Evolutionary conservation across 2,329 filamentous ascomycete genomes (phyloP).

Genomic region (Bipolaris zeicola): DNA sequence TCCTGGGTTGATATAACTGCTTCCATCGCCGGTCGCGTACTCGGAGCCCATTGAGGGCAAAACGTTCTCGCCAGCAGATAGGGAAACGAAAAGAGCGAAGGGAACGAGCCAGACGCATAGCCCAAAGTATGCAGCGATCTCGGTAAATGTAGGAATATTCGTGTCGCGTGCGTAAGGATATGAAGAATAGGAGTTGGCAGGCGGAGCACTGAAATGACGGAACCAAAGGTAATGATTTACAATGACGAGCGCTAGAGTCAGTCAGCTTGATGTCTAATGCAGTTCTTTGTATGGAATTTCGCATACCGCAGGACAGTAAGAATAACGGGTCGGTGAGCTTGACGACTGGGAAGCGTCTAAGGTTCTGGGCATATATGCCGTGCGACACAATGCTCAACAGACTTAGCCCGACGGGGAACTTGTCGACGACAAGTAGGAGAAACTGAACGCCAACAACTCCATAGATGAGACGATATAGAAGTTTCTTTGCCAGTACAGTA

Average conservation of each 20-base stretch:
- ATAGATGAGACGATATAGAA: conserved; percentile 88
- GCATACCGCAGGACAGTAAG: conserved; percentile 76
- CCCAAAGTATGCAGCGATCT: conserved; percentile 95
- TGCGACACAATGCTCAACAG: conserved; percentile 80
- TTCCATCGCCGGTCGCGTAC: conserved; percentile 65
- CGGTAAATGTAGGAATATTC: conserved; percentile 79
- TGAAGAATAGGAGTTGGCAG: conserved; percentile 60
- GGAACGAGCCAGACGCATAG: conserved; percentile 96
- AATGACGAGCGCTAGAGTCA: conserved; percentile 71
- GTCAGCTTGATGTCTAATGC: conserved; percentile 7
- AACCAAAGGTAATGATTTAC: conserved; percentile 97
- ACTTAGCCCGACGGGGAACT: conserved; percentile 79
- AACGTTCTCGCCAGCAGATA: conserved; percentile 94
- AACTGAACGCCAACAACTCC: conserved; percentile 74
- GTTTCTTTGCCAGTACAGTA: conserved; percentile 85
- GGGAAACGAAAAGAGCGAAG: conserved; percentile 90
- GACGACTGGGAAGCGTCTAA: conserved; percentile 76
- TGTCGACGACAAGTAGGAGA: conserved; percentile 78
- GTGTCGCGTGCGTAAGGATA: conserved; percentile 66
- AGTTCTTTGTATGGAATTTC: background rate
- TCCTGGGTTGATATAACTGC: conserved; percentile 55
- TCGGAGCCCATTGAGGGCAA: conserved; percentile 89
- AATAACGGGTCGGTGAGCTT: conserved; percentile 88
- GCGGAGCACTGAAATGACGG: conserved; percentile 76
- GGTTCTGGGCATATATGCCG: conserved; percentile 84